Evolutionary conservation across 192 early-diverging fungal genomes (phyloP), one percentile per base, ranked within the genome.

Genomic region (Coemansia asiatica): DNA sequence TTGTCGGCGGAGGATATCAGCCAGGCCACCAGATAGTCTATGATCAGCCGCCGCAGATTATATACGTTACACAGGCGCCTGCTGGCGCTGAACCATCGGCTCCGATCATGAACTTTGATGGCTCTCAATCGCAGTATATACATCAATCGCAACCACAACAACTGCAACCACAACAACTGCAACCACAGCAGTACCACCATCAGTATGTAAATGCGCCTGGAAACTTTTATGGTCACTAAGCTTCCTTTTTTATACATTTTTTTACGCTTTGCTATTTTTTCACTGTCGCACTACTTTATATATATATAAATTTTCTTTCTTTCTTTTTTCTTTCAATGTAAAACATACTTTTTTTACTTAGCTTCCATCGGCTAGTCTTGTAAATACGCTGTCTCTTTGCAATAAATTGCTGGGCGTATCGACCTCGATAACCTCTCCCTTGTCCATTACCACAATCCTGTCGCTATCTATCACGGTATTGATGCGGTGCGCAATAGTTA

Each of bases 401-500:
- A 54, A 26, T 4, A 54, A 6, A n/a, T 38, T 54, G 33, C 22
- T 28, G 2, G 61, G 61, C 8, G 61, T 51, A 31, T 35, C 61
- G 0, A 53, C 49, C 31, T 63, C 61, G 18, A 51, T 48, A 33
- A 63, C 21, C 21, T n/a, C 31, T 5, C 61, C 61, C 28, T 36
- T 54, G 31, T 90, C 84, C 22, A 93, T 68, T 1, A 92, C 88
- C 29, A 91, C 56, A 56, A 92, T 81, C 54, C 82, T 80, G 59
- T 91, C 88, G 55, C 83, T 86, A 64, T 88, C 80, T 13, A 84
- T 63, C 2, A 86, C 80, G 8, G 88, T 89, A 53, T 89, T 85
- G 3, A 89, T 57, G 38, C 90, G 84, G 69, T 93, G 87, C 6
- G 87, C 87, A 55, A 89, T 88, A 16, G 84, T 84, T 2, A 89